Evolutionary conservation across 2,329 filamentous ascomycete species (phyloP), one percentile per base, ranked within the genome.

Genomic region (Phyllosticta citriasiana): DNA sequence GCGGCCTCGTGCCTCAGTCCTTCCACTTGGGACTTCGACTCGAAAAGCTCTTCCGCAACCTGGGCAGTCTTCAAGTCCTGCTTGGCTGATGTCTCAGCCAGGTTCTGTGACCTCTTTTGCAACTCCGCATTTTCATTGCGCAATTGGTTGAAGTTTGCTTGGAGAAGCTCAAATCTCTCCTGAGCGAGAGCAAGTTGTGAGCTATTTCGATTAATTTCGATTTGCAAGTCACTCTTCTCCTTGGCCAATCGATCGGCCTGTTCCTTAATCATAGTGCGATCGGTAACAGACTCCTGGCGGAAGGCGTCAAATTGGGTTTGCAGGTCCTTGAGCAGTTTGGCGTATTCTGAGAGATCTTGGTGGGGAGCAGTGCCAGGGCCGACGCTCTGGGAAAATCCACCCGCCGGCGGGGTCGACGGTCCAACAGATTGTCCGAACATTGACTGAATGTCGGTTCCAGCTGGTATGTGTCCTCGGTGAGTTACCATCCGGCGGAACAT

Each of bases 401-500:
- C 75, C 8, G 77, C 75, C 19, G 73, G 70, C 14, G 78, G 77
- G 22, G 76, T 79, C n/a, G 79, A 78, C 16, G 83, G 81, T 63
- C 87, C 84, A 33, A 88, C 76, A 19, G 88, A 89, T 67, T 87
- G 85, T 1, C 88, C 89, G 69, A 95, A 86, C 57, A 86, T 80
- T 1, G 86, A 86, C 16, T 83, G 81, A 52, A 88, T 78, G 63
- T 91, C 87, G 12, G 71, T 83, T 71, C 70, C 82, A 69, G 70
- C 80, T 72, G 76, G 86, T 74, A 82, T 62, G 62, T 85, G 82
- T 19, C 85, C 84, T 62, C 85, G 82, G 64, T 94, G 89, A 66
- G 93, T 89, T 30, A 97, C 83, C 79, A 97, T 92, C 58, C 92
- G 91, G 24, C 93, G 87, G 86, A 97, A 97, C 84, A 97, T 97